Conservation (phyloP, 352 stramenopile species). For the Saprolegnia diclina region DNA sequence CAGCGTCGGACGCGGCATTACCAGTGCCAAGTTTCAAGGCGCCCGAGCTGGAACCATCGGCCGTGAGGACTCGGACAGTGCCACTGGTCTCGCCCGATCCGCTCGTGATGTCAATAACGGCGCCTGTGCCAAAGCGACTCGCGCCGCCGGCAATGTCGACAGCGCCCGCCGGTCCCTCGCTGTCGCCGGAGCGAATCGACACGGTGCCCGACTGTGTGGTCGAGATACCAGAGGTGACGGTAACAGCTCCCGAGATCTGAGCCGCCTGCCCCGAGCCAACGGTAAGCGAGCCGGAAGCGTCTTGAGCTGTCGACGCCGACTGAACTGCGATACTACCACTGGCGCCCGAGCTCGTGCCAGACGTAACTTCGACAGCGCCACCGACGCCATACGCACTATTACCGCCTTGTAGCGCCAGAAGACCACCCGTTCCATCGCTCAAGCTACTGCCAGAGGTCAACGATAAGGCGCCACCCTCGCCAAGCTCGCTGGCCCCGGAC, state of each 20-base stretch:
- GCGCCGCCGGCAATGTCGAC: neutral
- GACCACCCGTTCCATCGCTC: neutral
- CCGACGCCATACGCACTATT: neutral
- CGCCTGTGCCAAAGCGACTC: neutral
- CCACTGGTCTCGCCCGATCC: neutral
- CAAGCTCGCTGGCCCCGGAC: neutral
- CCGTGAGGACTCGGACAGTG: neutral
- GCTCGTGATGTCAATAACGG: neutral
- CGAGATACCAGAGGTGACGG: neutral
- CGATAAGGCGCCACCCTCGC: neutral
- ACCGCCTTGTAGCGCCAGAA: neutral
- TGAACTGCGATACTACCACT: neutral
- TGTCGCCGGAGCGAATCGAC: neutral
- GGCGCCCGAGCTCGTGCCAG: neutral
- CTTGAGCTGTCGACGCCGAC: too few relatives aligned
- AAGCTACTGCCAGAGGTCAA: neutral
- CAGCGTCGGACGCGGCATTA: neutral
- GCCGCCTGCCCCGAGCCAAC: neutral
- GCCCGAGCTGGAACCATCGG: neutral
- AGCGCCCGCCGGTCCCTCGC: neutral
- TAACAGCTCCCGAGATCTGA: neutral
- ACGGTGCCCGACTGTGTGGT: neutral
- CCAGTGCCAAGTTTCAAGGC: neutral
- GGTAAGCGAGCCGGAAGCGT: neutral
- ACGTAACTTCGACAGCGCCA: neutral